Base-by-base conservation (phyloP, 2,329 filamentous ascomycete species). In the Lanzia echinophila region DNA sequence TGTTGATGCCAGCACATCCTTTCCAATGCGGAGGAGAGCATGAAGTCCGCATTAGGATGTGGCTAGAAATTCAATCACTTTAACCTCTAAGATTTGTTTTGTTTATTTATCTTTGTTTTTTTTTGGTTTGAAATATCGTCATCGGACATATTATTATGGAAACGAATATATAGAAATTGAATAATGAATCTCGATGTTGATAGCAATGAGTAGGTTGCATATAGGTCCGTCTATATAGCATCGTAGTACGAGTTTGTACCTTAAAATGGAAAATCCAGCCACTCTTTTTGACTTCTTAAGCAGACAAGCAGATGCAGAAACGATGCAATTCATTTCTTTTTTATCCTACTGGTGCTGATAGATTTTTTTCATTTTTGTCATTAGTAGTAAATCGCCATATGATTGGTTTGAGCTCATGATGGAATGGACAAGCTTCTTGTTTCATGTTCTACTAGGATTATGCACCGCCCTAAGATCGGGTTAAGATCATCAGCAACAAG, bases 1-100 rank as follows among this genome's bases (percentile, higher is more conserved):
- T 39, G 32, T 52, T 47, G 50, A 44, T 53, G 50, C 50, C 50
- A 53, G 32, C 50, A 53, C 50, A 53, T 53, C 44, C 44, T 41
- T 53, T 41, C 13, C 50, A 42, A 42, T 48, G 44, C 36, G 44
- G 28, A 41, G 44, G 28, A 48, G 39, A 48, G 50, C 44, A 48
- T 31, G 12, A 47, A 28, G 20, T 53, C 50, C 39, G 44, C 20
- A 31, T 44, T 20, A 6, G 41, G 41, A 24, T 24, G 24, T 44
- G 20, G 22, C 13, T 24, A 15, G 41, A 24, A 28, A 28, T 28
- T 13, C 13, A 15, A 8, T 44, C 41, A 44, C 15, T 28, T 44
- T 44, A 44, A 28, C 15, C 5, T 44, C 41, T 44, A 12, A 28
- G 15, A 44, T 28, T 24, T 44, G 20, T 20, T 4, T 12, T 39